Evolutionary conservation across 2,329 filamentous ascomycete genomes (phyloP).

Genomic region (Botrytis sinoallii): DNA sequence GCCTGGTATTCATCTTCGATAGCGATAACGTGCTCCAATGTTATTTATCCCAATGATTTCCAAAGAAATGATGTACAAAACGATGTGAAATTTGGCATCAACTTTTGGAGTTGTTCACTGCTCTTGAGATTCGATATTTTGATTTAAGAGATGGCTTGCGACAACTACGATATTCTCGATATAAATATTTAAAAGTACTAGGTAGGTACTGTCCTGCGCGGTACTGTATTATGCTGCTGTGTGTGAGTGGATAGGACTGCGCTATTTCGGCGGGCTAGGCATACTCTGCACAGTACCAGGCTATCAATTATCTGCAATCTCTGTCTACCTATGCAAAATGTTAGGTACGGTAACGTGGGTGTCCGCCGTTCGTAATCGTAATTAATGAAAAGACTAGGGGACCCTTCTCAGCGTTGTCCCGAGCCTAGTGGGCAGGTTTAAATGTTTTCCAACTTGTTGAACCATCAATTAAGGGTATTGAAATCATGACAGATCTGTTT

Average conservation of each 20-base stretch:
- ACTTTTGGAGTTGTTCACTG: background rate
- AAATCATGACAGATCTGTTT: background rate
- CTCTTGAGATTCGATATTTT: background rate
- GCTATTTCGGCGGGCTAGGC: background rate
- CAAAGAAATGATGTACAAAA: background rate
- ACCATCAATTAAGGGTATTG: background rate
- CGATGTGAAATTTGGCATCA: background rate
- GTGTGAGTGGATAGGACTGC: background rate
- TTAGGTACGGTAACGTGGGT: background rate
- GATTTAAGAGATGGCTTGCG: background rate
- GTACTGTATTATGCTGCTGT: background rate
- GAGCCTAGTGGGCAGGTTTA: background rate
- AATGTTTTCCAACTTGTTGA: background rate
- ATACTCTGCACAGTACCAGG: background rate
- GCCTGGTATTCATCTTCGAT: slow-evolving; percentile 78
- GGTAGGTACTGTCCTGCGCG: background rate
- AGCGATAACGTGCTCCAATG: slow-evolving; percentile 9
- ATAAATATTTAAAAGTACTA: background rate
- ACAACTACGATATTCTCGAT: background rate
- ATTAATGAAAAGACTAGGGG: background rate
- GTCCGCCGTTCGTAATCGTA: background rate
- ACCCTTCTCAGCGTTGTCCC: background rate
- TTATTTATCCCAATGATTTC: background rate
- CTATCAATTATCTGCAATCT: background rate
- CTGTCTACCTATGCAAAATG: background rate